Conservation (phyloP, 257 asterid species). For the Nicotiana knightiana region DNA sequence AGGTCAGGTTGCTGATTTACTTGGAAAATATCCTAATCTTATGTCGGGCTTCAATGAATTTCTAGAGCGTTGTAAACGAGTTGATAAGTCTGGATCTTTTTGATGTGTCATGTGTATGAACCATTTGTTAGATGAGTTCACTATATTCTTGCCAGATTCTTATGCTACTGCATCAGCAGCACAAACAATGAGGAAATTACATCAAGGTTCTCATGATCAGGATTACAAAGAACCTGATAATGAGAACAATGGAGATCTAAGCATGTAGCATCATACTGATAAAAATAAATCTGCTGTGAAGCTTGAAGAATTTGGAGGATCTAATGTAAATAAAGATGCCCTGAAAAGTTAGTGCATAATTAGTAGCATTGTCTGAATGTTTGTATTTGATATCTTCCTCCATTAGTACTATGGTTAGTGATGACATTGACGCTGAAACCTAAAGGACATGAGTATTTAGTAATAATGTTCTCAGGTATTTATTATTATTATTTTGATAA, state of each 20-base stretch:
- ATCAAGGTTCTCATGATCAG: conserved; percentile 64
- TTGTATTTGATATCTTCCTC: not conserved
- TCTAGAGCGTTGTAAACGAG: conserved; percentile 74
- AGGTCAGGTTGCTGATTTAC: conserved; percentile 69
- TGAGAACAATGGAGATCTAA: conserved; percentile 56
- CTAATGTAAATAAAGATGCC: conserved; percentile 65
- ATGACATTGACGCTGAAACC: not conserved
- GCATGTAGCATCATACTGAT: conserved; percentile 54
- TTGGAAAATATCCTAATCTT: conserved; percentile 85
- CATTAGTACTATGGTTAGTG: not conserved
- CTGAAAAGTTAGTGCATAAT: conserved; percentile 59
- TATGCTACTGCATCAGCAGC: conserved; percentile 57
- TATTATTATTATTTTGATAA: too few relatives aligned
- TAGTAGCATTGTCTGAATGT: not conserved
- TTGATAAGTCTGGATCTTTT: conserved; percentile 37
- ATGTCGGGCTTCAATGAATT: conserved; percentile 82
- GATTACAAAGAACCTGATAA: conserved; percentile 54
- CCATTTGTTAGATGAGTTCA: conserved; percentile 91
- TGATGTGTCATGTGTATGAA: too few relatives aligned
- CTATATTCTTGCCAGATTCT: conserved; percentile 77
- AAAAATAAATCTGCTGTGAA: conserved; percentile 60
- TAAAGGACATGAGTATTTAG: not conserved
- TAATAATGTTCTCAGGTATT: too few relatives aligned
- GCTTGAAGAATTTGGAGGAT: conserved; percentile 64
- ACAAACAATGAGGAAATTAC: conserved; percentile 54